These are phyloP conservation scores for Effrenium voratum DNA, from an alignment of 73 alveolate species.

Conservation along the genomic window DNA sequence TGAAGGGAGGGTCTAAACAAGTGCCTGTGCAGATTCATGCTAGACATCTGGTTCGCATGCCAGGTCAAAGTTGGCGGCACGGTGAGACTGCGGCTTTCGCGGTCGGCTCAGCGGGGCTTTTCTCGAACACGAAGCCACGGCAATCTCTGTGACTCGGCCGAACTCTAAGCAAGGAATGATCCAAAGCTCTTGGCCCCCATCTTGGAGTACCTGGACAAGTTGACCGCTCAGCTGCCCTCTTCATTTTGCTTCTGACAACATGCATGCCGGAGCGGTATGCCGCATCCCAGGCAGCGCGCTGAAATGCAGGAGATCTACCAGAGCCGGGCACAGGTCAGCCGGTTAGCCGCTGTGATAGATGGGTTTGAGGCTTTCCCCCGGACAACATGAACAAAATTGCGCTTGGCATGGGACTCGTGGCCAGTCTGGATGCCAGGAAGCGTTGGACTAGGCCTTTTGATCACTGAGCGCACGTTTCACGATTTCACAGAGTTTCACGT, in stretches of 20 bases:
- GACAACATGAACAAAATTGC: no score
- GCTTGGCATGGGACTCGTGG: no score
- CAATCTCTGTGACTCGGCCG: not conserved
- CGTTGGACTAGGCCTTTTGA: not conserved
- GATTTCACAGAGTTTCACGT: not conserved
- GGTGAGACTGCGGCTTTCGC: slow-evolving; percentile 80
- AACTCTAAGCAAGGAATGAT: slow-evolving; percentile 20
- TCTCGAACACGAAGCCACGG: not conserved
- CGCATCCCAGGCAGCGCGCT: slow-evolving; percentile 63
- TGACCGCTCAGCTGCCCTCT: not conserved
- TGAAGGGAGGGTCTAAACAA: no score
- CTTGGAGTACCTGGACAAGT: slow-evolving; percentile 77
- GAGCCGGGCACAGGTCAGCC: slow-evolving; percentile 44
- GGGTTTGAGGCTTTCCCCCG: no score
- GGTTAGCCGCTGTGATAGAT: not conserved
- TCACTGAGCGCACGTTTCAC: not conserved
- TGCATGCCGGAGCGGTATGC: not conserved
- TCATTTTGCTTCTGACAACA: not conserved
- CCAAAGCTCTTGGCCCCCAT: slow-evolving; percentile 90
- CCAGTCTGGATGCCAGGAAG: not conserved
- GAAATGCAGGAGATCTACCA: slow-evolving; percentile 80
- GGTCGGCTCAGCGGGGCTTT: not conserved
- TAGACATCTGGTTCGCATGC: no score
- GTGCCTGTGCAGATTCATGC: no score
- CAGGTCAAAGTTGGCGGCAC: slow-evolving; percentile 92